Evolutionary conservation across 164 flowering plant species (phyloP), one percentile per base, ranked within the genome.

Genomic region (Magnolia kwangsiensis): DNA sequence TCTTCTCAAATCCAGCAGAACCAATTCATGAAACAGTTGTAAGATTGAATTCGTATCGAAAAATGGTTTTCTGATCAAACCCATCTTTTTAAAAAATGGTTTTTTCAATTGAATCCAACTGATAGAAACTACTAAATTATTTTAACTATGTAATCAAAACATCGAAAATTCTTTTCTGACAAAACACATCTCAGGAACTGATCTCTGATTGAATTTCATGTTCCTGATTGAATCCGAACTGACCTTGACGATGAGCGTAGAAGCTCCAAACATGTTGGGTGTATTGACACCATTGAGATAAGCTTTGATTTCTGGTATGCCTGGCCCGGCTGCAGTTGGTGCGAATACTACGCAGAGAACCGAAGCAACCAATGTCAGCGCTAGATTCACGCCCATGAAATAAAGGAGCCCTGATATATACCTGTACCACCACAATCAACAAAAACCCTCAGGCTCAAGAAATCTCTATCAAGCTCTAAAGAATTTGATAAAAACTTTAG

Each of bases 271-370:
- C 94, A 95, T 93, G 80, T 90, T 82, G 37, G 97, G 97, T 51
- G 98, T 89, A 71, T 95, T 94, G 19, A 95, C 86, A 61, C 98
- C 98, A 84, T 95, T 95, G 61, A 95, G 91, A 83, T 95, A 94
- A 66, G 98, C 98, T 85, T 94, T 94, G 80, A 95, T 88, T 78
- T 95, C 98, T 7, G 98, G 98, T 66, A 95, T 92, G 16, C 97
- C 97, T 21, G 98, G 92, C n/a, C 98, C 98, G 50, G 98, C 98
- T 1, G 98, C 98, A 0, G 98, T 88, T 0, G 98, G 98, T 2
- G 98, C 98, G 73, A 93, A 88, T 18, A 74, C 83, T 37, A 89
- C 97, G 67, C 90, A 87, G 1, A 93, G 89, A 27, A 85, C 67
- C 18, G 97, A 84, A 63, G 97, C 98, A 21, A 86, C 74, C 77